These are phyloP conservation scores for Tolypocladium inflatum DNA, from an alignment of 2,329 filamentous ascomycete species.

Conservation along the genomic window DNA sequence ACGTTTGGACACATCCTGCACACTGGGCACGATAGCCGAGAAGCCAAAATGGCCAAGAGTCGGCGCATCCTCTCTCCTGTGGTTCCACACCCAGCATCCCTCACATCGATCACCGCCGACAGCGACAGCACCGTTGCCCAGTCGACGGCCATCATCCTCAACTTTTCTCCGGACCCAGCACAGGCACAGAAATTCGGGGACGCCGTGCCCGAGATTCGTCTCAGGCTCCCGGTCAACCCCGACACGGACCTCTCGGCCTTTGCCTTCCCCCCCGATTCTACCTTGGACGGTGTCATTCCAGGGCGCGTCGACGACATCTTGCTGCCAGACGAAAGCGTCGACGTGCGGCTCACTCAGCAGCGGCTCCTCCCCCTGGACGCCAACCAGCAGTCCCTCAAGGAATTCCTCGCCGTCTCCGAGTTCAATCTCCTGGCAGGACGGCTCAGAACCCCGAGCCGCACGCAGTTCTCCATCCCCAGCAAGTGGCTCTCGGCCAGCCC, in stretches of 20 bases:
- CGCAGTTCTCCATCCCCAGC: constrained; percentile 19
- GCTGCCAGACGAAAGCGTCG: constrained; percentile 35
- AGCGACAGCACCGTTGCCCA: constrained; percentile 13
- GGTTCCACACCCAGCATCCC: constrained; percentile 35
- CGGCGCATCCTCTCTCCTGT: constrained; percentile 33
- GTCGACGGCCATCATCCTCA: constrained; percentile 30
- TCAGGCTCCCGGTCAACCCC: constrained; percentile 20
- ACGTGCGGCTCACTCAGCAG: constrained; percentile 33
- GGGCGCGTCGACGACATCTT: constrained; percentile 30
- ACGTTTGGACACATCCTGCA: constrained; percentile 44
- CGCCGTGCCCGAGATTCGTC: constrained; percentile 14
- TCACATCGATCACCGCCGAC: constrained; percentile 27
- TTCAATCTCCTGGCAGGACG: constrained; percentile 34
- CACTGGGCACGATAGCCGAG: constrained; percentile 6
- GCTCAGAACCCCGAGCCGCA: constrained; percentile 27
- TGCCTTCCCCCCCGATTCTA: constrained; percentile 17
- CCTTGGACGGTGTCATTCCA: constrained; percentile 19
- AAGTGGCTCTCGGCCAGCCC: constrained; percentile 6
- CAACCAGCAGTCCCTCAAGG: constrained; percentile 25
- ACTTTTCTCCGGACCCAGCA: constrained; percentile 29
- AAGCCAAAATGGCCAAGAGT: constrained; percentile 3
- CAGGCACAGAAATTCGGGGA: background rate
- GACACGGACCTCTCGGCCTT: constrained; percentile 17
- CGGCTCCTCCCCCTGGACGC: constrained; percentile 28
- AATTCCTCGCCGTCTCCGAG: constrained; percentile 34